Percentiles rank a stretch among this genome's conserved stretches.
Evolutionary conservation across 2,329 filamentous ascomycete genomes (phyloP).

Genomic region (Trichoderma sp.): DNA sequence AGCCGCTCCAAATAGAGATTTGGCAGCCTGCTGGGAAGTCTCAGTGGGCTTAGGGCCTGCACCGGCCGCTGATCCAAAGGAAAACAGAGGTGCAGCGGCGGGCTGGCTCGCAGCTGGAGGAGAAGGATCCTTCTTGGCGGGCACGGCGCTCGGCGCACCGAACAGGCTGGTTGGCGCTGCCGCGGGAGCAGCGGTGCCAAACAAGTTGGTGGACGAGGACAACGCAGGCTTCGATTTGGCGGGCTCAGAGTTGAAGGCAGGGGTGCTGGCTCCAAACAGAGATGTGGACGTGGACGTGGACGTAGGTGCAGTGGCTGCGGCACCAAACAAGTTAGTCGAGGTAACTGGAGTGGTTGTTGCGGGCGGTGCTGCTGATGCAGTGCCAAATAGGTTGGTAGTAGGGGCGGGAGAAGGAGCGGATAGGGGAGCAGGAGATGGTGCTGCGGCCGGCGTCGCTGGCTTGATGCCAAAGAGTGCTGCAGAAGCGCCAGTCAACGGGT

Average conservation of each 20-base stretch:
- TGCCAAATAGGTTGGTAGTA: slow-evolving; percentile 46
- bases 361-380: slow-evolving; percentile 31
- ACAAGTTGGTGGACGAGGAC: slow-evolving; percentile 29
- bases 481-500: slow-evolving; percentile 18
- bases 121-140: slow-evolving; percentile 33
- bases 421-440: slow-evolving; percentile 32
- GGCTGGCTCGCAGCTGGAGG: slow-evolving; percentile 31
- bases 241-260: slow-evolving; percentile 8
- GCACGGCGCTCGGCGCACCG: slow-evolving; percentile 35
- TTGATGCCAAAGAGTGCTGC: slow-evolving; percentile 30
- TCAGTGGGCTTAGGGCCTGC: slow-evolving; percentile 37
- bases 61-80: slow-evolving; percentile 40
- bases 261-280: slow-evolving; percentile 26
- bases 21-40: slow-evolving; percentile 37
- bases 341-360: slow-evolving; percentile 40
- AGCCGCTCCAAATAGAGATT: slow-evolving; percentile 45
- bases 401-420: slow-evolving; percentile 33
- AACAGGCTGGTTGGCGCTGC: slow-evolving; percentile 38
- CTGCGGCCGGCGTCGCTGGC: slow-evolving; percentile 40
- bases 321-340: slow-evolving; percentile 43
- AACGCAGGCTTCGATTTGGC: slow-evolving; percentile 29
- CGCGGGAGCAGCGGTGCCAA: slow-evolving; percentile 22
- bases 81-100: slow-evolving; percentile 40
- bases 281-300: slow-evolving; percentile 29
- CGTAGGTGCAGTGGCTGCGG: slow-evolving; percentile 40